phyloP scores from a whole-genome alignment of 345 rosid genomes.

The Eucalyptus regnans region DNA sequence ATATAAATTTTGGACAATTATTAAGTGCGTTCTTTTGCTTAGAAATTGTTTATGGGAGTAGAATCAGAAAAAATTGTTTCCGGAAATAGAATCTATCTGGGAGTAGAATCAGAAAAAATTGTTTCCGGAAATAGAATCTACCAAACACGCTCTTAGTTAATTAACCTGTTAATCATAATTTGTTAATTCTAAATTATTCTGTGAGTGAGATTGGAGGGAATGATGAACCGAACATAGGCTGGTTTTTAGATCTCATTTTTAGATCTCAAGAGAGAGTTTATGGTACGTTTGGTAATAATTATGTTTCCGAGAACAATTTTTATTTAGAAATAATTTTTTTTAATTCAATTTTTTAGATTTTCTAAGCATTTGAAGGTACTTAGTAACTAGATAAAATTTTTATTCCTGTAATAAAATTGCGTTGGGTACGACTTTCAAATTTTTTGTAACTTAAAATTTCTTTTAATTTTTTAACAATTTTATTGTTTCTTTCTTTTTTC shows the following conservation, averaged over 20 bases:
- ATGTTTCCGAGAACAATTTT: rapidly evolving
- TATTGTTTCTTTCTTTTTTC: too few species aligned
- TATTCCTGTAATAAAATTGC: too few species aligned
- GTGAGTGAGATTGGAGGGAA: background rate
- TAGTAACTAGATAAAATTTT: too few species aligned
- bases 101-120: too few species aligned
- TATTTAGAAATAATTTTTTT: too few species aligned
- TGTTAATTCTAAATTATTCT: background rate
- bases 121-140: rapidly evolving
- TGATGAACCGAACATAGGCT: background rate
- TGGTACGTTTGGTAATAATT: too few species aligned
- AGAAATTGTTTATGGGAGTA: rapidly evolving
- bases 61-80: rapidly evolving
- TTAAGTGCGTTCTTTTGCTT: rapidly evolving
- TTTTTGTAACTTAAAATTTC: too few species aligned
- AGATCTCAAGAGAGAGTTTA: background rate
- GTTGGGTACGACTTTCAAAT: too few species aligned
- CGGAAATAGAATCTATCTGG: rapidly evolving
- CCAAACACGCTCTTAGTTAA: background rate
- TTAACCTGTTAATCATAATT: background rate
- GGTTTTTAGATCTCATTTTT: background rate
- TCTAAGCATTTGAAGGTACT: too few species aligned
- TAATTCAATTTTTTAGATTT: too few species aligned
- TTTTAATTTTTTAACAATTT: too few species aligned
- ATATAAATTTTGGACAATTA: rapidly evolving